Evolutionary conservation across 1,284 basidiomycete species (phyloP), one percentile per base, ranked within the genome.

Genomic region (Hemileia vastatrix): DNA sequence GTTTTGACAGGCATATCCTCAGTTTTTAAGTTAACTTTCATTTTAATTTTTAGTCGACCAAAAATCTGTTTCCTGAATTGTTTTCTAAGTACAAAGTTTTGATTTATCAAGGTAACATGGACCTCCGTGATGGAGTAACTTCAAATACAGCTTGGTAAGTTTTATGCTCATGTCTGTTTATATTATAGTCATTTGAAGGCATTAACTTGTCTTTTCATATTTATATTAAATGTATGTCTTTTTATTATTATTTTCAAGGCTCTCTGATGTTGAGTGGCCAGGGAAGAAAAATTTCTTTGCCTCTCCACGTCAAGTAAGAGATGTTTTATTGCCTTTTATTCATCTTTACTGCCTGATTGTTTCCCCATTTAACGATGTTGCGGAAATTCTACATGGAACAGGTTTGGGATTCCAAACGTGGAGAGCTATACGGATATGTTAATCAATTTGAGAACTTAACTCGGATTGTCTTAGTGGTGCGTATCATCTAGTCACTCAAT

Each of bases 1-100:
- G n/a, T n/a, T n/a, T n/a, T n/a, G n/a, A n/a, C 40, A 43, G 40
- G n/a, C n/a, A 11, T 21, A 48, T 11, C 6, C 47, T 19, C 6
- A 48, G 19, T 6, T 11, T 48, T 13, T 48, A 11, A 21, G 6
- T 48, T 19, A 19, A 13, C 11, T 48, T 48, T 19, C 9, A 11
- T 11, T 48, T 48, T 48, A 6, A 48, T 48, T 19, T 48, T 48
- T 54, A 54, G 53, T 54, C 53, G 8, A 54, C 53, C n/a, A 54
- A 54, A 44, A 36, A 54, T 44, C 32, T 54, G 4, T 54, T 54
- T 54, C 53, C 53, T 9, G 33, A 54, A 43, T 18, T 54, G 2
- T 44, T 54, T 4, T 21, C n/a, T 3, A 15, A 8, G 2, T 54
- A 54, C 32, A 54, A 54, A 18, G 53, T 54, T 21, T 32, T 54